Conservation (phyloP, 2,329 filamentous ascomycete genomes). For the Colletotrichum sp. region DNA sequence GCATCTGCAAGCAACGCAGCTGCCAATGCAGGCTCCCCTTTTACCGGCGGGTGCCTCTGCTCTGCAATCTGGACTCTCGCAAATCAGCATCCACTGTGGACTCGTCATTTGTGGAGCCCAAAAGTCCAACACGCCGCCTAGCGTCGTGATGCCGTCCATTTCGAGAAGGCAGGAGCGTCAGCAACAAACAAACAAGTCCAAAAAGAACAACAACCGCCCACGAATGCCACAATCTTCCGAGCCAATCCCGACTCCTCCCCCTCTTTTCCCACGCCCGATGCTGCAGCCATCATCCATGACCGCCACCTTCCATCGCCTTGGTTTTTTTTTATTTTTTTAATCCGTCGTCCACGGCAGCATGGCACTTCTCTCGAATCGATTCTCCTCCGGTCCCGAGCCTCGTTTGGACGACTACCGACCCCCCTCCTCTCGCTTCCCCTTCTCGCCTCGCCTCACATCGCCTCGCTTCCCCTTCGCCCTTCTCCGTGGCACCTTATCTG, state of each 20-base stretch:
- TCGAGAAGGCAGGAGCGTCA: constrained; percentile 6
- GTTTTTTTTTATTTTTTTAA: not conserved
- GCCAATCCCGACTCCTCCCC: not conserved
- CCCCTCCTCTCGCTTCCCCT: not conserved
- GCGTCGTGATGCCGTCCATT: constrained; percentile 19
- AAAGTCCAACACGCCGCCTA: not conserved
- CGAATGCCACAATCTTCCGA: not conserved
- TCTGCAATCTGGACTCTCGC: constrained; percentile 14
- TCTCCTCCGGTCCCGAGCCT: not conserved
- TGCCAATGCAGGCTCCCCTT: not conserved
- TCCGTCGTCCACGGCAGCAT: not conserved
- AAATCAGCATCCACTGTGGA: constrained; percentile 12
- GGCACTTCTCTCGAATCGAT: not conserved
- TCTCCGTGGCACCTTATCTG: not conserved
- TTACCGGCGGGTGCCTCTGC: not conserved
- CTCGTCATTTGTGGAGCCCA: not conserved
- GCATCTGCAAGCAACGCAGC: not conserved
- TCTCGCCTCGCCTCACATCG: not conserved
- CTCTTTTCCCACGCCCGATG: not conserved
- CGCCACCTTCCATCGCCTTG: not conserved
- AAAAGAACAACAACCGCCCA: not conserved
- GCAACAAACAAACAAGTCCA: constrained; percentile 4
- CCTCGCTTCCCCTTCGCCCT: not conserved
- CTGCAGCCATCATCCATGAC: not conserved
- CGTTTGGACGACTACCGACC: not conserved